Base-by-base conservation (phyloP, 1,139 yeast genomes). In the Nakaseomyces nivariensis region DNA sequence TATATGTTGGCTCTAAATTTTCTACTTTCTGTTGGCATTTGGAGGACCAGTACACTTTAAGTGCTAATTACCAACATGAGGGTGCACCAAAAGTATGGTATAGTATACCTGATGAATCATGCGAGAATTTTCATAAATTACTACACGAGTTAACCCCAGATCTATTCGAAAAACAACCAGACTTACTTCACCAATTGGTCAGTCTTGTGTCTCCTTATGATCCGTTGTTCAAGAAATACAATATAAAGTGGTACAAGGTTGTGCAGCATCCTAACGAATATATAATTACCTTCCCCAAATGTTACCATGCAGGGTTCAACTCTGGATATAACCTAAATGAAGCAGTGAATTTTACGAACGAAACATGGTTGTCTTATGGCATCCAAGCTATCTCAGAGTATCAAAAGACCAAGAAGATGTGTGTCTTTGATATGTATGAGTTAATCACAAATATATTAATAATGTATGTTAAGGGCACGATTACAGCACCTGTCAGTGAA, bases 21-120 rank as follows among this genome's bases (percentile, higher is more conserved):
- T 80, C 86, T 3, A 85, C 94, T 0, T 85, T 85, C 60, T 85
- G 94, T 63, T 85, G 94, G 94, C 94, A 85, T 63, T 83, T 84
- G 48, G 94, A 85, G 59, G 94, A 85, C 63, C 92, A 85, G 62
- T 83, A 82, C 61, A 83, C 92, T 0, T 66, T 83, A 49, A 81
- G 87, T 49, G 89, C 90, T 5, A 85, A 85, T 59, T 85, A 83
- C 62, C 85, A 88, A 58, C 90, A 84, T 63, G 72, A 75, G 54
- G 94, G 94, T 0, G 78, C 81, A 24, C 79, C 85, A 2, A 85
- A 85, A 61, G 79, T 82, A 58, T 85, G 94, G 94, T 85, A 85
- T 60, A 85, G 86, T 11, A 79, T 85, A 4, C 90, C 92, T 1
- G 74, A 82, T 8, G 61, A 62, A 1, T 68, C 72, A 51, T 79